A percentile compares a stretch with the other conserved stretches of the same genome.
phyloP scores from a whole-genome alignment of 2,329 filamentous ascomycete genomes.

The Exophiala sp. region DNA sequence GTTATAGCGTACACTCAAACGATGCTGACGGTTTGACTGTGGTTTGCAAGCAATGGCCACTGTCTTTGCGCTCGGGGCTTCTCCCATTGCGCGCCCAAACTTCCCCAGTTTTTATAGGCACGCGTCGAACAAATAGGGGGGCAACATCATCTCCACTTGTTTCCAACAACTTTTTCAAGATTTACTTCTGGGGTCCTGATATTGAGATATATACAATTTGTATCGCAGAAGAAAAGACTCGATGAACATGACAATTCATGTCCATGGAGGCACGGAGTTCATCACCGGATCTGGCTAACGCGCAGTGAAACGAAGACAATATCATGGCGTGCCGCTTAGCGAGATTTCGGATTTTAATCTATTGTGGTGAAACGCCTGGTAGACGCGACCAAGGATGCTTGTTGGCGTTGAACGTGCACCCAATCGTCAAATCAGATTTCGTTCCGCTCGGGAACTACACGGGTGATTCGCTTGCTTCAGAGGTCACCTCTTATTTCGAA shows the following conservation, averaged over 20 bases:
- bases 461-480: background rate
- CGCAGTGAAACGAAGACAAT: background rate
- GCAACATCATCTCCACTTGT: background rate
- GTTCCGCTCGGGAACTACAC: background rate
- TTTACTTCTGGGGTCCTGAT: too few relatives aligned
- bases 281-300: too few relatives aligned
- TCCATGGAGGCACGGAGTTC: background rate
- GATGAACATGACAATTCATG: background rate
- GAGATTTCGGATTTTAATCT: background rate
- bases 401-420: background rate
- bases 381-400: slow-evolving; percentile 1
- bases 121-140: slow-evolving; percentile 1
- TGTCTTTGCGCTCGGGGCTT: too few relatives aligned
- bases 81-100: background rate
- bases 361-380: background rate
- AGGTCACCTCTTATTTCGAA: background rate
- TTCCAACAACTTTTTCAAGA: background rate
- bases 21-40: background rate
- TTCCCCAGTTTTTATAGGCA: slow-evolving; percentile 1
- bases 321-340: background rate
- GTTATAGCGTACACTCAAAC: too few relatives aligned
- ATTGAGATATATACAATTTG: background rate
- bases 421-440: slow-evolving; percentile 1
- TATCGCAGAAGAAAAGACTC: background rate
- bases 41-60: too few relatives aligned